phyloP scores from a whole-genome alignment of 176 grass and related monocot species.

The Triticum monococcum region DNA sequence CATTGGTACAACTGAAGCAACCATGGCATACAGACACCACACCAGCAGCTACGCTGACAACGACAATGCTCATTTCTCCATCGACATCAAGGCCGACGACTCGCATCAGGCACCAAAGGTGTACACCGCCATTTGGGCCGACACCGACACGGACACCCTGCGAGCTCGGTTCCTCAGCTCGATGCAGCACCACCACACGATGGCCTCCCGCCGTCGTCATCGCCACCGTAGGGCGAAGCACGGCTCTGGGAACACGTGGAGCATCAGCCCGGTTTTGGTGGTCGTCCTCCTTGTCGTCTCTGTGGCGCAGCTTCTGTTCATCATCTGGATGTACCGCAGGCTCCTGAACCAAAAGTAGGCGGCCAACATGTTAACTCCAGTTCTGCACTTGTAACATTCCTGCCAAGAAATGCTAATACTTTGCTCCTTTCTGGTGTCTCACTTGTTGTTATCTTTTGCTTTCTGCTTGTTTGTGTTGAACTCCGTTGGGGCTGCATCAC shows the following conservation, averaged over 20 bases:
- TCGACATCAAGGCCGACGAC: constrained; percentile 2
- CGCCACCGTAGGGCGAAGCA: constrained; percentile 30
- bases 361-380: background rate
- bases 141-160: constrained; percentile 40
- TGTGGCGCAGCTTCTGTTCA: constrained; percentile 50
- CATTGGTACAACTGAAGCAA: constrained; percentile 1
- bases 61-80: background rate
- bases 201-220: constrained; percentile 17
- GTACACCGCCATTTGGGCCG: constrained; percentile 37
- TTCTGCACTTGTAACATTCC: background rate
- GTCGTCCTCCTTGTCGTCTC: constrained; percentile 48
- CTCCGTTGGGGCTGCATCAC: background rate
- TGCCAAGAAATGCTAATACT: background rate
- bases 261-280: constrained; percentile 3
- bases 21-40: background rate
- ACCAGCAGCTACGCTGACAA: background rate
- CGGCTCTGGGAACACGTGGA: background rate
- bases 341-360: constrained; percentile 34
- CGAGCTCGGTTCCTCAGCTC: constrained; percentile 27
- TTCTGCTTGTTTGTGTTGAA: background rate
- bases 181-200: constrained; percentile 34
- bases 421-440: background rate
- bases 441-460: background rate
- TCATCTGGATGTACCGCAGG: constrained; percentile 43
- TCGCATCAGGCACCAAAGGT: constrained; percentile 23